Conservation (phyloP, 1,139 yeast genomes). For the Trichomonascaceae sp. region DNA sequence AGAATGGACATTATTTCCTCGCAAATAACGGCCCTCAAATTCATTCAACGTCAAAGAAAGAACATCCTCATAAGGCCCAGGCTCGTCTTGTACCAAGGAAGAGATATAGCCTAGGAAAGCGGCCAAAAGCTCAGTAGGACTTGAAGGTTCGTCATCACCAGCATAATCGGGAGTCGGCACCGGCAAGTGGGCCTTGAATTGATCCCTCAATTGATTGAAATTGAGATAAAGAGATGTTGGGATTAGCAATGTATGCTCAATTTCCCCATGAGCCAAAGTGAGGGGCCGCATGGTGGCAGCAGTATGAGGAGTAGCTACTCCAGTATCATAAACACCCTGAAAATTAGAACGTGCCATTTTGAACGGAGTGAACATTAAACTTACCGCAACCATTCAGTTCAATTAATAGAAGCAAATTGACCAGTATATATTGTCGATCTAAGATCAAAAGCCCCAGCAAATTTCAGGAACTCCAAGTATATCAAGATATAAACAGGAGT, state of each 20-base stretch:
- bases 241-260: slow-evolving; percentile 82
- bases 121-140: slow-evolving; percentile 80
- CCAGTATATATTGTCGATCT: neutral
- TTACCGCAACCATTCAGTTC: neutral
- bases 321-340: slow-evolving; percentile 27
- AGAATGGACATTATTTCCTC: slow-evolving; percentile 79
- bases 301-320: slow-evolving; percentile 39
- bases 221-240: slow-evolving; percentile 76
- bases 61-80: slow-evolving; percentile 62
- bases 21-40: slow-evolving; percentile 73
- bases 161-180: slow-evolving; percentile 78
- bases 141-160: slow-evolving; percentile 82
- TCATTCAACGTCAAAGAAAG: slow-evolving; percentile 66
- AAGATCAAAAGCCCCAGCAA: neutral
- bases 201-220: slow-evolving; percentile 84
- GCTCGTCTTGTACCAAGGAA: slow-evolving; percentile 42
- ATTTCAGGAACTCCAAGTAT: neutral
- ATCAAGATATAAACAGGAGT: neutral
- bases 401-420: no score
- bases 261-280: slow-evolving; percentile 73
- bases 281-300: slow-evolving; percentile 64
- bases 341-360: no score
- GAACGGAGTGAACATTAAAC: neutral
- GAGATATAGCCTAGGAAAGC: slow-evolving; percentile 80
- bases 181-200: slow-evolving; percentile 72